Evolutionary conservation across 2,329 filamentous ascomycete genomes (phyloP).

Genomic region (Epichloe aotearoae): DNA sequence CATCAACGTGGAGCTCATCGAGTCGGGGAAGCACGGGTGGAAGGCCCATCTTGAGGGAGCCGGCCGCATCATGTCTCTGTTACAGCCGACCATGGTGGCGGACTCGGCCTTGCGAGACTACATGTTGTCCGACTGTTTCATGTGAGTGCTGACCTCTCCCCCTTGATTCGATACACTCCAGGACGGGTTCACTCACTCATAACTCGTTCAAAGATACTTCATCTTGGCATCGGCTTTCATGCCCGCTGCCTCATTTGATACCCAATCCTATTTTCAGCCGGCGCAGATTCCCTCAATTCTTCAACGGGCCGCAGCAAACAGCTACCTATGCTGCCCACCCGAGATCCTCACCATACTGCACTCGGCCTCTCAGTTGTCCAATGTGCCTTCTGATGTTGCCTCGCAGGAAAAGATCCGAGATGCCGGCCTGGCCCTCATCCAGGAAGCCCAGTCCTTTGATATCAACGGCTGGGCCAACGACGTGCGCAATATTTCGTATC

Average conservation of each 20-base stretch:
- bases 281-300: constrained; percentile 25
- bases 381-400: constrained; percentile 12
- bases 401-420: constrained; percentile 18
- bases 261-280: constrained; percentile 22
- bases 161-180: background rate
- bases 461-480: constrained; percentile 27
- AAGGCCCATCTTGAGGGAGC: constrained; percentile 33
- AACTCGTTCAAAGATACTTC: constrained; percentile 22
- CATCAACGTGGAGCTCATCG: constrained; percentile 36
- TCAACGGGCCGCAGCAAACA: constrained; percentile 27
- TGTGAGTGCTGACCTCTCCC: constrained; percentile 16
- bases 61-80: constrained; percentile 27
- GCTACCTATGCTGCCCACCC: constrained; percentile 34
- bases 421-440: constrained; percentile 21
- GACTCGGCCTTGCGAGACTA: constrained; percentile 28
- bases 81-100: constrained; percentile 20
- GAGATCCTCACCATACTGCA: constrained; percentile 30
- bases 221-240: constrained; percentile 33
- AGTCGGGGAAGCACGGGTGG: constrained; percentile 35
- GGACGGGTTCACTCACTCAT: background rate
- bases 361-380: constrained; percentile 27
- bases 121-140: constrained; percentile 35
- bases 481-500: constrained; percentile 20
- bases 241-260: constrained; percentile 16
- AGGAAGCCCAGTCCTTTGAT: constrained; percentile 26